Base-by-base conservation (phyloP, 1,284 basidiomycete species). In the Sphagnurus paluster region DNA sequence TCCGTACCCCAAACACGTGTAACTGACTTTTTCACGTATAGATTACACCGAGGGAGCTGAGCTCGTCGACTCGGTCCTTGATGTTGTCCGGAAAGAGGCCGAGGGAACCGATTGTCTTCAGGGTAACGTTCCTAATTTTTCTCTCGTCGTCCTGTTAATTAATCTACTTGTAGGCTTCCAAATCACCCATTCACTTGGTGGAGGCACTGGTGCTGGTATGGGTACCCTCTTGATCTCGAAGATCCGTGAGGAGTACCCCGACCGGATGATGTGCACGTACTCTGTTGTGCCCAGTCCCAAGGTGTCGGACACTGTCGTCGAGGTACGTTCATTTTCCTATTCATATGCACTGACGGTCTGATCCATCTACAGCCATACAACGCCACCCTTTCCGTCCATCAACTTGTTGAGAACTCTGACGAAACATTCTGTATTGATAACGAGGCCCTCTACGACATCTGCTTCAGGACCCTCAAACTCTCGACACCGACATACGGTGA, bases 361-460 rank as follows among this genome's bases (percentile, higher is more conserved):
- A 11, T 7, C 25, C 20, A 24, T 39, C 14, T n/a, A 54, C 11
- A 87, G 84, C 90, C 91, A 1, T 98, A 98, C 80, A 98, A 98
- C 68, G 90, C 93, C 19, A 90, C 92, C 0, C 85, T 98, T 45
- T 94, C 94, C 35, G 86, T 96, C 33, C 92, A 98, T 68, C 94
- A 97, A 71, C 82, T 98, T 23, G 90, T 97, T 39, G 95, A 98
- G 71, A 94, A 96, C 77, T 93, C 91, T 36, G 95, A 98, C 64
- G 84, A 95, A 67, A 93, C 93, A 11, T 94, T 95, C 79, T 96
- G 92, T 67, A 89, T 97, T 60, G 96, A 98, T 70, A 98, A 98
- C 70, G 95, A 98, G 71, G 96, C 96, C 26, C 84, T 98, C 48
- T 97, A 97, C 74, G 94, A 98, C 66, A 98, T 98, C 64, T 97